Percentiles rank a stretch among this genome's conserved stretches.
These are phyloP conservation scores for Cladorrhinum sp. DNA, from an alignment of 2,329 filamentous ascomycete genomes.

Conservation along the genomic window DNA sequence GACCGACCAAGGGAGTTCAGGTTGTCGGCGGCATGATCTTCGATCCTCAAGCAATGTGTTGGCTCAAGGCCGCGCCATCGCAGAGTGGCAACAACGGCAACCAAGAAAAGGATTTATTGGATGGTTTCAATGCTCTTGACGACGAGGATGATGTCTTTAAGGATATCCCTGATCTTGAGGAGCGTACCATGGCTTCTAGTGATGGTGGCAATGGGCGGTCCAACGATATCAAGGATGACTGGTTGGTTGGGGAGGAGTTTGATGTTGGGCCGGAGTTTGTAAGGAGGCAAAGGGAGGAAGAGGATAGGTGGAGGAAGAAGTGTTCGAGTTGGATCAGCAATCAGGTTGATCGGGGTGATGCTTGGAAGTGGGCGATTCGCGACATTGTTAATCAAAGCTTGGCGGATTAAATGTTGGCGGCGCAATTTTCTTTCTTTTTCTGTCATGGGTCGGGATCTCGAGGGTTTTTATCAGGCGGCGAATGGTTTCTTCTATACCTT, in stretches of 20 bases:
- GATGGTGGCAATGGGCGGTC: constrained; percentile 45
- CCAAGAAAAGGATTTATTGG: constrained; percentile 56
- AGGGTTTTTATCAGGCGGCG: not conserved
- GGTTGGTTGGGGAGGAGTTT: constrained; percentile 92
- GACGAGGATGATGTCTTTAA: constrained; percentile 94
- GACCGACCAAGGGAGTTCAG: constrained; percentile 79
- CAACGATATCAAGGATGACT: constrained; percentile 69
- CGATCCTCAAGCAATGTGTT: constrained; percentile 95
- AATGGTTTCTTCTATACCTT: too few relatives aligned
- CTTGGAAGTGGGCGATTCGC: constrained; percentile 76
- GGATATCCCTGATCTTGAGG: constrained; percentile 88
- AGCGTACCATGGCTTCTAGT: constrained; percentile 52
- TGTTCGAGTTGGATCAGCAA: constrained; percentile 77
- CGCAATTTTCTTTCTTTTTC: not conserved
- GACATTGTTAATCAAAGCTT: constrained; percentile 47
- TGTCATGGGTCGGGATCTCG: not conserved
- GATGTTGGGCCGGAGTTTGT: constrained; percentile 96
- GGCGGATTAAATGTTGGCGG: constrained; percentile 13
- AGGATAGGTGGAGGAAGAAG: constrained; percentile 84
- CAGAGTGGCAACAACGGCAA: constrained; percentile 34
- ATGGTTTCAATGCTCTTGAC: constrained; percentile 64
- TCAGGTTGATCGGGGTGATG: constrained; percentile 52
- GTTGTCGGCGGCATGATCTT: constrained; percentile 99
- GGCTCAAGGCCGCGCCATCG: constrained; percentile 71
- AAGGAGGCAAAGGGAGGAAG: constrained; percentile 82